Evolutionary conservation across 2,329 filamentous ascomycete species (phyloP).

Genomic region (Trichoderma pleuroti): DNA sequence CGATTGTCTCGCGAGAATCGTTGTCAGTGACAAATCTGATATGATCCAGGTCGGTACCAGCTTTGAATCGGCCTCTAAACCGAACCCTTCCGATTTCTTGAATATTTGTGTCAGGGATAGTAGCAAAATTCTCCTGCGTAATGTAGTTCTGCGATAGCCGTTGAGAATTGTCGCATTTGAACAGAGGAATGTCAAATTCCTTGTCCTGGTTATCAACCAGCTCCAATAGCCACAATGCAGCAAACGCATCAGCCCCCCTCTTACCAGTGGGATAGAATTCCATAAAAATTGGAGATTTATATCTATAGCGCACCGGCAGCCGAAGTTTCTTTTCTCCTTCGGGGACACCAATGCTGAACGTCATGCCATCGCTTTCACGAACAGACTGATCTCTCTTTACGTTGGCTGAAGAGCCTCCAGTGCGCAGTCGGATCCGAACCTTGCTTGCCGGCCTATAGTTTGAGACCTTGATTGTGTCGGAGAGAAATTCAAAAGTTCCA

Average conservation of each 20-base stretch:
- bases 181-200: constrained; percentile 84
- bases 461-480: constrained; percentile 62
- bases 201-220: constrained; percentile 75
- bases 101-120: constrained; percentile 71
- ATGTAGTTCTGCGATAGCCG: constrained; percentile 90
- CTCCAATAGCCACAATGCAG: constrained; percentile 81
- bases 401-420: constrained; percentile 75
- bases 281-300: constrained; percentile 84
- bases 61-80: constrained; percentile 80
- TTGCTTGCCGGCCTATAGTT: constrained; percentile 62
- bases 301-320: constrained; percentile 85
- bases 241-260: constrained; percentile 69
- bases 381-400: constrained; percentile 62
- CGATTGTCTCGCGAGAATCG: constrained; percentile 85
- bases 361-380: constrained; percentile 52
- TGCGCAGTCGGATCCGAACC: constrained; percentile 74
- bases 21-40: constrained; percentile 81
- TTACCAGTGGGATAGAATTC: constrained; percentile 73
- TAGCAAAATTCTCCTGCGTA: constrained; percentile 68
- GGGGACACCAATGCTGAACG: constrained; percentile 47
- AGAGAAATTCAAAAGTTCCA: constrained; percentile 85
- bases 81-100: constrained; percentile 76
- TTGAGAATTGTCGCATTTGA: constrained; percentile 71
- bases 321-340: constrained; percentile 51
- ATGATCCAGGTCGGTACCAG: constrained; percentile 85